Percentiles rank a stretch among this genome's conserved stretches.
Conservation (phyloP, 768 basidiomycete species). For the Psilocybe azurescens region DNA sequence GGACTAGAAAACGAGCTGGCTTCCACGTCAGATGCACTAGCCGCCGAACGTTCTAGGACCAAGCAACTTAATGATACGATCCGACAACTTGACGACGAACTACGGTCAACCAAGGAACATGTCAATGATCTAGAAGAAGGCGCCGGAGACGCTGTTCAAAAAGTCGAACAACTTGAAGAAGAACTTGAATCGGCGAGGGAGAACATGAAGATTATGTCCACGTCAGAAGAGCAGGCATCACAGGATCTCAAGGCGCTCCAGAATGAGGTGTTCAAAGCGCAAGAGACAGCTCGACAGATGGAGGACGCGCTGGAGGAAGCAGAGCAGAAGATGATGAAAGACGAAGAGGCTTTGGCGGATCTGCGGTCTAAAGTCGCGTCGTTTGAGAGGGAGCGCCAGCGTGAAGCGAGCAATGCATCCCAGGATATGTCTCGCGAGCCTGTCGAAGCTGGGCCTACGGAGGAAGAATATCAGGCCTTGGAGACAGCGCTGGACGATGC, state of each 20-base stretch:
- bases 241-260: slow-evolving; percentile 58
- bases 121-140: slow-evolving; percentile 66
- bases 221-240: slow-evolving; percentile 51
- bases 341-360: slow-evolving; percentile 57
- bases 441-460: slow-evolving; percentile 40
- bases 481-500: slow-evolving; percentile 82
- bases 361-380: slow-evolving; percentile 55
- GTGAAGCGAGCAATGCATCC: slow-evolving; percentile 28
- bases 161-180: slow-evolving; percentile 59
- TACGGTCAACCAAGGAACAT: slow-evolving; percentile 55
- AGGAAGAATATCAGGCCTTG: slow-evolving; percentile 66
- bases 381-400: slow-evolving; percentile 62
- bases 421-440: slow-evolving; percentile 30
- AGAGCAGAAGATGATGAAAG: slow-evolving; percentile 70
- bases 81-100: slow-evolving; percentile 47
- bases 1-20: slow-evolving; percentile 52
- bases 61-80: slow-evolving; percentile 40
- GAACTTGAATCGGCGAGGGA: slow-evolving; percentile 55
- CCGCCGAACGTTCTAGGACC: slow-evolving; percentile 31
- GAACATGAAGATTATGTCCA: slow-evolving; percentile 46
- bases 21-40: slow-evolving; percentile 41
- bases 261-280: slow-evolving; percentile 54
- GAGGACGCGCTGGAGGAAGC: slow-evolving; percentile 79
- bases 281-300: slow-evolving; percentile 67
- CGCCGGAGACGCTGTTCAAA: slow-evolving; percentile 55